Conservation (phyloP, 2,329 filamentous ascomycete species). For the Aurifilum marmelostoma region DNA sequence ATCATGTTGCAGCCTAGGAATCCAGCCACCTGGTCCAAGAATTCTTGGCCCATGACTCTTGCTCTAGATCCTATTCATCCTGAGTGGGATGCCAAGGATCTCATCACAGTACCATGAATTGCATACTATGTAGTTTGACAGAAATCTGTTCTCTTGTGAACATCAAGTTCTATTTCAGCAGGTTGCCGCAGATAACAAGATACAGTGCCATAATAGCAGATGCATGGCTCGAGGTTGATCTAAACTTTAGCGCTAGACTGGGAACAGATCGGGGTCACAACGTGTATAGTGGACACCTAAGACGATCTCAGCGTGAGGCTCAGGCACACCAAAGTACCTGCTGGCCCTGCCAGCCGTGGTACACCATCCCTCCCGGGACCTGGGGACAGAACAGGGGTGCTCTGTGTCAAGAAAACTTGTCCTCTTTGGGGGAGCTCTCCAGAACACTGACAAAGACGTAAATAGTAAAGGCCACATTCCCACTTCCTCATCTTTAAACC, state of each 20-base stretch:
- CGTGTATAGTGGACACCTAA: conserved; percentile 27
- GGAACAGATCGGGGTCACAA: conserved; percentile 18
- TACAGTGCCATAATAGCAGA: neutral
- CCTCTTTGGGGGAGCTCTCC: conserved; percentile 25
- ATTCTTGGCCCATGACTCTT: neutral
- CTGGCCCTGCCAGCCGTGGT: neutral
- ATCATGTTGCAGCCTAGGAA: neutral
- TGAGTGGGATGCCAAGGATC: neutral
- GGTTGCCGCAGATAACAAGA: neutral
- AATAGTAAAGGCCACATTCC: conserved; percentile 29
- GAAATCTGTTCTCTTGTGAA: neutral
- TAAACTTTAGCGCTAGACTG: conserved; percentile 17
- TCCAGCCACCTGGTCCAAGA: neutral
- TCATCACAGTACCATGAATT: neutral
- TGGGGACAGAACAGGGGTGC: conserved; percentile 20
- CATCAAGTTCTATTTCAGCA: neutral
- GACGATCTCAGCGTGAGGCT: conserved; percentile 5
- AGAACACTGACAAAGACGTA: conserved; percentile 19
- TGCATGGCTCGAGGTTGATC: conserved; percentile 4
- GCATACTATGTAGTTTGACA: neutral
- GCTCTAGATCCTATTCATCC: neutral
- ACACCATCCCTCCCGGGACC: neutral
- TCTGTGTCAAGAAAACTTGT: conserved; percentile 21
- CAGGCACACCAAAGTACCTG: conserved; percentile 17
- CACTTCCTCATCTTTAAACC: conserved; percentile 12